Evolutionary conservation across 768 basidiomycete genomes (phyloP).

Genomic region (Neoboletus brunneissimus): DNA sequence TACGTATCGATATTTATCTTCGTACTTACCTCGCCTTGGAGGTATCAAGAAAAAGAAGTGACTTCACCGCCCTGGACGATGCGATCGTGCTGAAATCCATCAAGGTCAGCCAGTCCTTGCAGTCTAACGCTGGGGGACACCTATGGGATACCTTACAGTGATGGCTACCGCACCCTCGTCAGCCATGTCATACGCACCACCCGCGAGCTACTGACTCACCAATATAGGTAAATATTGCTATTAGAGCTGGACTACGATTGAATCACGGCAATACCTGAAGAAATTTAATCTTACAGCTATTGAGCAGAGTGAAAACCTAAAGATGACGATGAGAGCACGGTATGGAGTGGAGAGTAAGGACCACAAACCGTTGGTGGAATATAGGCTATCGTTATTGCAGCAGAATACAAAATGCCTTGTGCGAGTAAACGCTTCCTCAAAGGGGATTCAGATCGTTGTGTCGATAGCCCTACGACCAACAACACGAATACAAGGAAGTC

Average conservation of each 20-base stretch:
- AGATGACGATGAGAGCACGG: not conserved
- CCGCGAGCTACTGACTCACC: conserved; percentile 2
- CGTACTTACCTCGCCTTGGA: conserved; percentile 1
- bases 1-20: not conserved
- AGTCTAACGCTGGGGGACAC: not conserved
- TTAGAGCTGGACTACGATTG: not conserved
- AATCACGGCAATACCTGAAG: not conserved
- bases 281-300: conserved; percentile 5
- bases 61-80: conserved; percentile 16
- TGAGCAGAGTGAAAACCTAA: conserved; percentile 8
- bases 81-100: conserved; percentile 2
- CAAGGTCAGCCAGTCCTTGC: not conserved
- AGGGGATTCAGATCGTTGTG: conserved; percentile 5
- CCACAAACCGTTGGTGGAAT: conserved; percentile 10
- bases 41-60: not conserved
- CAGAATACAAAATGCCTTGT: conserved; percentile 21
- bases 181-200: not conserved
- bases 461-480: conserved; percentile 15
- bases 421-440: conserved; percentile 13
- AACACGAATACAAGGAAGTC: conserved; percentile 22
- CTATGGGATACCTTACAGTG: conserved; percentile 4
- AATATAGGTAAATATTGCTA: not conserved
- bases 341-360: not conserved
- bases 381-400: conserved; percentile 10
- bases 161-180: conserved; percentile 4